These are phyloP conservation scores for Escallonia herrerae DNA, from an alignment of 129 eudicot genomes.

Conservation along the genomic window DNA sequence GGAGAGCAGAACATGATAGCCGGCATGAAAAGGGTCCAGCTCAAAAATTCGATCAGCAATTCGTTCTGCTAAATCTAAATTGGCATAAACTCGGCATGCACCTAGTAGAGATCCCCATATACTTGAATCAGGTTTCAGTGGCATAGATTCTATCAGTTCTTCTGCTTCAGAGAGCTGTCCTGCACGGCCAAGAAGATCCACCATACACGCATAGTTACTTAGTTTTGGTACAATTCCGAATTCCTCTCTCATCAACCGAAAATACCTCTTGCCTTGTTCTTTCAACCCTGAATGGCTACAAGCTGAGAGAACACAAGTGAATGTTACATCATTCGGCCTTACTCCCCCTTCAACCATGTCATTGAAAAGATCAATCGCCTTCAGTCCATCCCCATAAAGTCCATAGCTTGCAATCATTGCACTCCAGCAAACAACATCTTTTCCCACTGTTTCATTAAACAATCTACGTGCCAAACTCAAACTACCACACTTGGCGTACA, in stretches of 20 bases:
- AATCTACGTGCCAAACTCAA: conserved; percentile 3
- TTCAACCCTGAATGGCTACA: conserved; percentile 6
- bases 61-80: background rate
- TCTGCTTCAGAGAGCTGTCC: background rate
- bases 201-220: conserved; percentile 7
- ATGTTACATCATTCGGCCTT: conserved; percentile 10
- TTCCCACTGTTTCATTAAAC: conserved; percentile 10
- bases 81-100: background rate
- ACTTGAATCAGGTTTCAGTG: background rate
- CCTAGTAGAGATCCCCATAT: conserved; percentile 1
- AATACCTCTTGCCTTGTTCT: background rate
- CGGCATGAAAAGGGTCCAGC: background rate
- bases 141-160: background rate
- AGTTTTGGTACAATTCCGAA: background rate
- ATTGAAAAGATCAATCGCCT: conserved; percentile 10
- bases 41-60: background rate
- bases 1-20: conserved; percentile 1
- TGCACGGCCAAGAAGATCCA: conserved; percentile 6
- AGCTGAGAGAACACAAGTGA: conserved; percentile 15
- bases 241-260: conserved; percentile 2
- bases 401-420: conserved; percentile 15
- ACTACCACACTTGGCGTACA: conserved; percentile 16
- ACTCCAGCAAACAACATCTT: conserved; percentile 18
- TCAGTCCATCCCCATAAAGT: conserved; percentile 8
- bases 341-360: conserved; percentile 7